Evolutionary conservation across 495 filamentous ascomycete species (phyloP).

Genomic region (Viridothelium virens): DNA sequence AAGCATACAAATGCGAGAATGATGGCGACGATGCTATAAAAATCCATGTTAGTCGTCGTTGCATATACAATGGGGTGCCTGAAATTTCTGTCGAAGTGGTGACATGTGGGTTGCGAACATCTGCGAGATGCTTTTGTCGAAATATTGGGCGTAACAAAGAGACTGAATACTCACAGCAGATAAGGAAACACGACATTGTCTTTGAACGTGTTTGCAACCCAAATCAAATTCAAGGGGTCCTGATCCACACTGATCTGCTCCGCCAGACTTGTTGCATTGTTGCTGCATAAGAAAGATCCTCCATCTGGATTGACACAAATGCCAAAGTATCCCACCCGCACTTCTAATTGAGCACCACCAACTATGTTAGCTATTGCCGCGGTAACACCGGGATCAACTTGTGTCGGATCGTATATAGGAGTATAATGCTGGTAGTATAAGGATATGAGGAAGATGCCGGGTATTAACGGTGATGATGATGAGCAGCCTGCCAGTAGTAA

Average conservation of each 20-base stretch:
- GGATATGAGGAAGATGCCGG: slow-evolving; percentile 71
- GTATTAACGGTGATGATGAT: slow-evolving; percentile 65
- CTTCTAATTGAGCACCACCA: slow-evolving; percentile 56
- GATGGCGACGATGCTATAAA: slow-evolving; percentile 63
- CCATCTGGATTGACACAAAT: slow-evolving; percentile 70
- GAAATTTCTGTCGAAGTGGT: background rate
- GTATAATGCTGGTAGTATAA: slow-evolving; percentile 64
- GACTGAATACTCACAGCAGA: slow-evolving; percentile 47
- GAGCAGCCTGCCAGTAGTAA: slow-evolving; percentile 74
- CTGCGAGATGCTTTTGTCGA: too few relatives aligned
- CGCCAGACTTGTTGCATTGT: slow-evolving; percentile 68
- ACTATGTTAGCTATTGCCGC: slow-evolving; percentile 68
- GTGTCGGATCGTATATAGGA: slow-evolving; percentile 59
- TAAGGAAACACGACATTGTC: slow-evolving; percentile 78
- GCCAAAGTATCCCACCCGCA: slow-evolving; percentile 67
- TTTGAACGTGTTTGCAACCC: slow-evolving; percentile 71
- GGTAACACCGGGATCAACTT: slow-evolving; percentile 77
- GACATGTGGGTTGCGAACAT: too few relatives aligned
- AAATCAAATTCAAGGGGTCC: slow-evolving; percentile 73
- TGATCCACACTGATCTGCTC: slow-evolving; percentile 60
- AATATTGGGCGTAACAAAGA: background rate
- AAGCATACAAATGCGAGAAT: slow-evolving; percentile 72
- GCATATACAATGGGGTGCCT: background rate
- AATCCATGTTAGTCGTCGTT: slow-evolving; percentile 20
- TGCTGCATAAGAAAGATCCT: slow-evolving; percentile 63